Evolutionary conservation across 2,329 filamentous ascomycete species (phyloP), one percentile per base, ranked within the genome.

Genomic region (Rutstroemia sp.): DNA sequence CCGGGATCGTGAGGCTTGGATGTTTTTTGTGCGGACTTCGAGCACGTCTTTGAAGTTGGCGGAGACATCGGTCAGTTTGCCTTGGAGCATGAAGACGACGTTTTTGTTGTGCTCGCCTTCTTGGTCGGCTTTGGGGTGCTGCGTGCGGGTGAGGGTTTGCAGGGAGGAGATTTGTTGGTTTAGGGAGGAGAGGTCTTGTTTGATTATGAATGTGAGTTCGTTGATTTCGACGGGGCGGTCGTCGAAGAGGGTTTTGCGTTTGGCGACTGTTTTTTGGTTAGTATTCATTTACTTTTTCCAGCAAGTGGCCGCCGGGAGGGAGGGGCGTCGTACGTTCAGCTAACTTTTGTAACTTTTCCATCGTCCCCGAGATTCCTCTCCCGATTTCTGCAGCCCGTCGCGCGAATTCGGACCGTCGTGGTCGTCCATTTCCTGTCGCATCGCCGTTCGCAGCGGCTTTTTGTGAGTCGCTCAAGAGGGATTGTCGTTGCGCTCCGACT

Each of bases 81-180:
- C 89, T 73, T 96, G 91, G 17, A 97, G 76, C 69, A 97, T 79
- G 60, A 95, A 85, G 3, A 96, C 89, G 34, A 97, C 94, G 69
- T 97, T 96, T 73, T 96, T 95, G 77, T 95, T 96, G 75, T 99
- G 95, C 70, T 97, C 92, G 64, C 91, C 91, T 72, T 96, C 90
- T 69, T 96, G 92, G 64, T 82, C 83, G 61, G 75, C 77, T 62
- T 78, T 51, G 17, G 88, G 87, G 65, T 92, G 87, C 71, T 92
- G 86, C 58, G 88, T 81, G 54, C 85, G 82, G 14, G 90, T 87
- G 47, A 96, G 78, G 6, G 80, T 75, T 69, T 95, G 89, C n/a
- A 99, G 77, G 9, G 79, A 78, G 47, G 88, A 87, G 65, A 97
- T 97, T 69, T 95, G 88, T 63, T 90, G 84, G 73, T 96, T 97